Evolutionary conservation across 345 rosid genomes (phyloP), one percentile per base, ranked within the genome.

Genomic region (Sapria himalayana): DNA sequence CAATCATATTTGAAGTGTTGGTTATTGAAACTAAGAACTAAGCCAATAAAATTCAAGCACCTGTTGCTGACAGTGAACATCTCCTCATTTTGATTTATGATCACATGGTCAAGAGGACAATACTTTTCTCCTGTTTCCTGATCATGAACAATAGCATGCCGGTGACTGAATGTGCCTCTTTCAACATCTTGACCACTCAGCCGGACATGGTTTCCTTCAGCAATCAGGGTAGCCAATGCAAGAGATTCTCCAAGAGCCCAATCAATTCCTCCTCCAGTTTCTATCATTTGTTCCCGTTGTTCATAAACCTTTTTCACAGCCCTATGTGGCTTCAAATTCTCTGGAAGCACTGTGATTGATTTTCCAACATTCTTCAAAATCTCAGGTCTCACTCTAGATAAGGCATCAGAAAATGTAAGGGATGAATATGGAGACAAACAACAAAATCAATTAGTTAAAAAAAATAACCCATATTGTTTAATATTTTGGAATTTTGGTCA

Each of bases 111-210:
- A 17, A 81, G 67, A 42, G 93, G 93, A 48, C 80, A 81, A 42
- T 81, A 81, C 60, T 65, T 39, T 49, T 67, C 59, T 51, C 93
- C 80, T 1, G 80, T 65, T 49, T 69, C 80, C 41, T 81, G 93
- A 64, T 76, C 80, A 53, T 81, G 84, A 51, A 81, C 14, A 15
- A 76, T 74, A 18, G 93, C 48, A 55, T 73, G 93, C 23, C 93
- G 66, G 37, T 81, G 80, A 55, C 84, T 81, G 51, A 71, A 81
- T 14, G 93, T 81, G 57, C 93, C 93, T 61, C 93, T 61, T 61
- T 81, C 89, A 5, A 81, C 93, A 67, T 81, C 93, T 55, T 81
- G 93, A 21, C 86, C 93, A 29, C 93, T 80, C 72, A 80, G 55
- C 19, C 93, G 71, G 50, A 80, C 86, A 71, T 76, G 93, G 54